These are phyloP conservation scores for Eimeria tenella DNA, from an alignment of 169 alveolate species.

Conservation along the genomic window DNA sequence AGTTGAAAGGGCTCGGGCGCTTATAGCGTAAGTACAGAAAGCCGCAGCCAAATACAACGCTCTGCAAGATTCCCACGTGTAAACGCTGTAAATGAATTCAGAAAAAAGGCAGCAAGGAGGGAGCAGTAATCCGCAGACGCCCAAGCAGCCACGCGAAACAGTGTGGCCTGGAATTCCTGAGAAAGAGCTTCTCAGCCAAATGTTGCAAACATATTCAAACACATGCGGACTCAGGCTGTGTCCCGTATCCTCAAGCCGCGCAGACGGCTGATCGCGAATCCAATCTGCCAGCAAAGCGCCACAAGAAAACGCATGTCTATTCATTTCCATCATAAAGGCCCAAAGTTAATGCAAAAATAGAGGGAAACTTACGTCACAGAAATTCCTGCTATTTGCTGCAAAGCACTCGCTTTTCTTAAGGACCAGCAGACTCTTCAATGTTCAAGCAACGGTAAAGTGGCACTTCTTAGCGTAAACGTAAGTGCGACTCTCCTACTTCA, in stretches of 20 bases:
- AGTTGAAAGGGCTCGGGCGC: slow-evolving; percentile 68
- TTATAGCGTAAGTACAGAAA: slow-evolving; percentile 31
- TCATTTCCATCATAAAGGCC: no score
- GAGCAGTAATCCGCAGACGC: slow-evolving; percentile 1
- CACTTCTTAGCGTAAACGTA: no score
- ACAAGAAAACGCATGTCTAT: not conserved
- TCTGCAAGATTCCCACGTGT: no score
- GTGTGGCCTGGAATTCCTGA: no score
- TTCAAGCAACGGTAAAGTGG: no score
- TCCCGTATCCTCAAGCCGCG: slow-evolving; percentile 47
- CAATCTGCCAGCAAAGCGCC: slow-evolving; percentile 49
- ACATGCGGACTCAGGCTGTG: no score
- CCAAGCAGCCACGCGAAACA: not conserved
- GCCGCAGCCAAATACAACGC: not conserved
- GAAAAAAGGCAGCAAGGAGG: slow-evolving; percentile 45
- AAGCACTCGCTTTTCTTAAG: no score
- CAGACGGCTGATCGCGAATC: slow-evolving; percentile 69
- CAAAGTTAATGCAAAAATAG: no score
- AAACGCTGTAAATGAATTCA: not conserved
- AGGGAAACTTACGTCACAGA: no score
- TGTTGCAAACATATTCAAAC: not conserved
- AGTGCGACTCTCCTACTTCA: not conserved
- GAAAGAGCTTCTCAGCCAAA: no score
- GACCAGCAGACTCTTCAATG: no score
- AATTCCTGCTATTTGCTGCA: no score